Percentiles rank a stretch among this genome's conserved stretches.
phyloP scores from a whole-genome alignment of 1,284 basidiomycete species.

The Golubevia sp. region DNA sequence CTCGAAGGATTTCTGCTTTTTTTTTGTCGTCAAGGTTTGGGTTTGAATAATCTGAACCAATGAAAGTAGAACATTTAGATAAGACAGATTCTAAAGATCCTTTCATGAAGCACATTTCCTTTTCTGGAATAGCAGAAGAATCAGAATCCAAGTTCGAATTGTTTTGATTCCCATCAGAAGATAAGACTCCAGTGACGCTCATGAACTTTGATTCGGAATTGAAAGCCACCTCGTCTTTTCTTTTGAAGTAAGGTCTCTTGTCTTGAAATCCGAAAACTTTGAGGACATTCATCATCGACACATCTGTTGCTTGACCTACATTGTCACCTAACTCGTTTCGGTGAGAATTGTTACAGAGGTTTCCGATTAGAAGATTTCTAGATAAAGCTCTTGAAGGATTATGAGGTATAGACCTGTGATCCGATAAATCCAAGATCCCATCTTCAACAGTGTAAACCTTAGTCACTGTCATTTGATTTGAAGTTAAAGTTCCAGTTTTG shows the following conservation, averaged over 20 bases:
- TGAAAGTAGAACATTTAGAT: conserved; percentile 82
- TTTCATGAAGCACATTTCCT: conserved; percentile 86
- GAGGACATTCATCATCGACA: conserved; percentile 85
- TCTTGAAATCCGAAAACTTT: conserved; percentile 73
- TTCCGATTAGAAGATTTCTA: conserved; percentile 70
- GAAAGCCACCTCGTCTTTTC: conserved; percentile 82
- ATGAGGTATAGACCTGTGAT: conserved; percentile 38
- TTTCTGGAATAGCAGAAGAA: conserved; percentile 59
- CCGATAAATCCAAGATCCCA: conserved; percentile 68
- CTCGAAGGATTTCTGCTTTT: conserved; percentile 70
- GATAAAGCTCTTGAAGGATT: conserved; percentile 67
- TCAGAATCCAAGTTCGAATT: too few relatives aligned
- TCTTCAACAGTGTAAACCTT: conserved; percentile 87
- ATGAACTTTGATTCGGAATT: conserved; percentile 91
- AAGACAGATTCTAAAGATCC: conserved; percentile 88
- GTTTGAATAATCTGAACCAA: conserved; percentile 81
- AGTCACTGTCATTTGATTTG: conserved; percentile 92
- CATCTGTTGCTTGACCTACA: conserved; percentile 90
- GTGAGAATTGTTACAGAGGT: conserved; percentile 68
- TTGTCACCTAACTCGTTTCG: conserved; percentile 75
- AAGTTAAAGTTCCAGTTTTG: conserved; percentile 95
- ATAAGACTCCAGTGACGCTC: conserved; percentile 76
- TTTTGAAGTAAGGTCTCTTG: conserved; percentile 73
- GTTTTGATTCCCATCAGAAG: too few relatives aligned
- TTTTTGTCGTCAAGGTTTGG: conserved; percentile 75